These are phyloP conservation scores for Myxozyma vanderwaltii DNA, from an alignment of 805 yeast genomes.

Conservation along the genomic window DNA sequence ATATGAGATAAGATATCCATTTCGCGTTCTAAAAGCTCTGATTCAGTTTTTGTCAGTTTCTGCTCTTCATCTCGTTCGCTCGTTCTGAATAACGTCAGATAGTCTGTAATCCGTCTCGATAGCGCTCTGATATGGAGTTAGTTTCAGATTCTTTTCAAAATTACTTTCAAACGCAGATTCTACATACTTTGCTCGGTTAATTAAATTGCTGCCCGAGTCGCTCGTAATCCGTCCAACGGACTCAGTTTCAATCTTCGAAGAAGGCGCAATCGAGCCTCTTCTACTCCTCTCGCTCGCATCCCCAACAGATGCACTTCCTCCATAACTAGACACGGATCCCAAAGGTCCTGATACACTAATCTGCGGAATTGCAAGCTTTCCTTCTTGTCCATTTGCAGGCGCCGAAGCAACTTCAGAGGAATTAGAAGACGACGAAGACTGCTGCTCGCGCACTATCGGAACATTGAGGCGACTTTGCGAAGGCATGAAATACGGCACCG, in stretches of 20 bases:
- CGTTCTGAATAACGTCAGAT: not conserved
- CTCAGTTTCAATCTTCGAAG: not conserved
- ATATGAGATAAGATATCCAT: not conserved
- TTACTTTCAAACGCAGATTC: not conserved
- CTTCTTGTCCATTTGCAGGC: no score
- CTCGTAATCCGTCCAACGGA: not conserved
- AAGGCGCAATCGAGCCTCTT: not conserved
- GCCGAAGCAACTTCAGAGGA: no score
- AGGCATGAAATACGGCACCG: not conserved
- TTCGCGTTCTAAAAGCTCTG: not conserved
- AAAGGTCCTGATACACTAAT: not conserved
- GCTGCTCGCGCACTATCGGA: no score
- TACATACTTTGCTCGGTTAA: not conserved
- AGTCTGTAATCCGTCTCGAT: not conserved
- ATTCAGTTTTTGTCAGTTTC: constrained; percentile 1
- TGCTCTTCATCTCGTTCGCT: constrained; percentile 6
- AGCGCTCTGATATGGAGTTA: not conserved
- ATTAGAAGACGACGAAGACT: no score
- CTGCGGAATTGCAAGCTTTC: not conserved
- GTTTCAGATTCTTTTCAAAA: not conserved
- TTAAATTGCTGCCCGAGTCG: not conserved
- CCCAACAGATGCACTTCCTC: not conserved
- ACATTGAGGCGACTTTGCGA: not conserved
- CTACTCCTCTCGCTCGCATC: not conserved
- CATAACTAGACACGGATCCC: not conserved